These are phyloP conservation scores for Puccinia horiana DNA, from an alignment of 1,284 basidiomycete genomes.

Conservation along the genomic window DNA sequence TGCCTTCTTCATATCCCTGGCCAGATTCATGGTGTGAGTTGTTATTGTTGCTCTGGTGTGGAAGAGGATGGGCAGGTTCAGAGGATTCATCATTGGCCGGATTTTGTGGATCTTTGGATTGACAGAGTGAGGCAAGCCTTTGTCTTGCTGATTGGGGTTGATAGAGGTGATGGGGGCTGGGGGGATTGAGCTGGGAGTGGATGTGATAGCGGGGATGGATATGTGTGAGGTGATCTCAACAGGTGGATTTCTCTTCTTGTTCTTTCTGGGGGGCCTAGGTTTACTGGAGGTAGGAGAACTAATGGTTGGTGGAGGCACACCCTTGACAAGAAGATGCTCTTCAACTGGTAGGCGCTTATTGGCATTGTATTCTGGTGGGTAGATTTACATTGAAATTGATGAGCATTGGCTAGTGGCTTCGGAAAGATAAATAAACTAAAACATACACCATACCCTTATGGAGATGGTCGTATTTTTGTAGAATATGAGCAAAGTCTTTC, in stretches of 20 bases:
- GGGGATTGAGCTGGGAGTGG: background rate
- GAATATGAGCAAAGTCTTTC: background rate
- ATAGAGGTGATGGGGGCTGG: background rate
- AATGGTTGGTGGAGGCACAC: slow-evolving; percentile 1
- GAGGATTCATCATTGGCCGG: too few species aligned
- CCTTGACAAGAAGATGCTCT: background rate
- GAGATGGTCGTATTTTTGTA: background rate
- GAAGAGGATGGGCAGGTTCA: too few species aligned
- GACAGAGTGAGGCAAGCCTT: background rate
- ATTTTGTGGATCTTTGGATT: too few species aligned
- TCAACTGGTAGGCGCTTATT: slow-evolving; percentile 7
- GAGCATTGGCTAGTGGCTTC: background rate
- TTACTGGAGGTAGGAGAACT: background rate
- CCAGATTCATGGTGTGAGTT: background rate
- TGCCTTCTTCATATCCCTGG: background rate
- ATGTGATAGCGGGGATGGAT: background rate
- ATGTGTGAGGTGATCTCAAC: background rate
- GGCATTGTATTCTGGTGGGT: background rate
- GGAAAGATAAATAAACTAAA: background rate
- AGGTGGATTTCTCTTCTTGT: background rate
- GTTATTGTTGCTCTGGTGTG: background rate
- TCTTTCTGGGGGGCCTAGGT: background rate
- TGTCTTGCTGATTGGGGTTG: background rate
- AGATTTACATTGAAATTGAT: background rate
- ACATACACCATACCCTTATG: background rate